A percentile compares a stretch with the other conserved stretches of the same genome.
Evolutionary conservation across 176 grass and related monocot species (phyloP).

Genomic region (Triticum timopheevii): DNA sequence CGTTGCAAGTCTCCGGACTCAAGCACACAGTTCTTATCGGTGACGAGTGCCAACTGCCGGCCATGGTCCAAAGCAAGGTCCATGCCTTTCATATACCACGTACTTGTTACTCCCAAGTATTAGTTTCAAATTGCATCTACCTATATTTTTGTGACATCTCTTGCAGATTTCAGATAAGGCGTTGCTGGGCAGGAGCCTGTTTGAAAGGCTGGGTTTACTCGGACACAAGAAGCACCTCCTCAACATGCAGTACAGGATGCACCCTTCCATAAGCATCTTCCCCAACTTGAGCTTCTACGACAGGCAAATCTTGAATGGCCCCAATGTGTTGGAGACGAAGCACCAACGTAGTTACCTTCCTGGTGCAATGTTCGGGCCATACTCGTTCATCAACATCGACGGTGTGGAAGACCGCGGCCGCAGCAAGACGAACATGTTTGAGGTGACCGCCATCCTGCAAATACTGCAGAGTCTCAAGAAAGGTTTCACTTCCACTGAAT

Average conservation of each 20-base stretch:
- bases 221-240: constrained; percentile 70
- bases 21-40: constrained; percentile 64
- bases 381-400: constrained; percentile 68
- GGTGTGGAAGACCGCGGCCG: constrained; percentile 41
- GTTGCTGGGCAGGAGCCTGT: constrained; percentile 60
- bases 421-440: constrained; percentile 53
- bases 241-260: constrained; percentile 84
- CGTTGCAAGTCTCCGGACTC: constrained; percentile 37
- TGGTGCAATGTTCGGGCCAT: constrained; percentile 55
- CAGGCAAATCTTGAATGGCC: constrained; percentile 49
- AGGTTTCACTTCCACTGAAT: constrained; percentile 19
- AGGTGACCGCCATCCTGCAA: constrained; percentile 44
- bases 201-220: constrained; percentile 53
- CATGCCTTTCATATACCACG: background rate
- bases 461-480: constrained; percentile 32
- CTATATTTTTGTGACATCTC: background rate
- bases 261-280: constrained; percentile 70
- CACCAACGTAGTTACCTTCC: constrained; percentile 35
- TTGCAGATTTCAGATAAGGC: constrained; percentile 49
- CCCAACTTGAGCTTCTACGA: constrained; percentile 53
- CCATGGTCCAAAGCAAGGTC: constrained; percentile 74
- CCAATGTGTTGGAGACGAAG: constrained; percentile 31
- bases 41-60: constrained; percentile 63
- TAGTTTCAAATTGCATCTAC: too few species aligned
- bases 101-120: too few species aligned